These are phyloP conservation scores for Alectoria sarmentosa DNA, from an alignment of 495 filamentous ascomycete species.

Conservation along the genomic window DNA sequence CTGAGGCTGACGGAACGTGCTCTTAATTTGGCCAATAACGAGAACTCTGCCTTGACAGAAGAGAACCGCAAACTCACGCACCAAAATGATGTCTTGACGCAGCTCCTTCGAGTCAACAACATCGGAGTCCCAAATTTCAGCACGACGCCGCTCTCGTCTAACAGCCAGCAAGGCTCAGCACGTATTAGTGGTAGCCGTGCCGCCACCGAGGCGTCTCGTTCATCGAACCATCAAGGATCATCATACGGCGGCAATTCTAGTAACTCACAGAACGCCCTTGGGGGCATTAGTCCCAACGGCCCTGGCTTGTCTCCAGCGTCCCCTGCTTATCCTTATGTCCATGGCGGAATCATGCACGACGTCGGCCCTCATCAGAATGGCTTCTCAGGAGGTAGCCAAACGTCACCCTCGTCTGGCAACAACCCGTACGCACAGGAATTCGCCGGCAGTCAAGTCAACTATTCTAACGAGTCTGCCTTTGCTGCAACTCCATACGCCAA, in stretches of 20 bases:
- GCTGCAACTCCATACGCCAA: not conserved
- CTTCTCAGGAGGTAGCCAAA: not conserved
- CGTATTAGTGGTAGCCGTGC: conserved; percentile 18
- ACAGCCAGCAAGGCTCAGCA: conserved; percentile 28
- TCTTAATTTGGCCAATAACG: conserved; percentile 31
- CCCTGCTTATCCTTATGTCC: conserved; percentile 4
- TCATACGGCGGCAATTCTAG: not conserved
- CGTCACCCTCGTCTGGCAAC: not conserved
- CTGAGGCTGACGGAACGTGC: not conserved
- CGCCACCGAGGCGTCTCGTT: conserved; percentile 25
- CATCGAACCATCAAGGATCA: conserved; percentile 1
- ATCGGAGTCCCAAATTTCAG: conserved; percentile 7
- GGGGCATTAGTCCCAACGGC: conserved; percentile 7
- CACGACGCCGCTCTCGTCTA: conserved; percentile 45
- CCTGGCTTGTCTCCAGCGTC: conserved; percentile 2
- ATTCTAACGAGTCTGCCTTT: not conserved
- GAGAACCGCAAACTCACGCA: conserved; percentile 39
- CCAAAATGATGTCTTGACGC: conserved; percentile 34
- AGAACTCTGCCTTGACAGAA: conserved; percentile 57
- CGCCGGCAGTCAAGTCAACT: not conserved
- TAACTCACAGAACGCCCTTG: conserved; percentile 5
- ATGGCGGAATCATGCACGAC: conserved; percentile 5
- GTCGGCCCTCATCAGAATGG: not conserved
- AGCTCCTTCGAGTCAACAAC: conserved; percentile 58
- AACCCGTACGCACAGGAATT: not conserved